Percentiles rank a stretch among this genome's conserved stretches.
These are phyloP conservation scores for Fusarium sp. DNA, from an alignment of 2,329 filamentous ascomycete genomes.

Conservation along the genomic window DNA sequence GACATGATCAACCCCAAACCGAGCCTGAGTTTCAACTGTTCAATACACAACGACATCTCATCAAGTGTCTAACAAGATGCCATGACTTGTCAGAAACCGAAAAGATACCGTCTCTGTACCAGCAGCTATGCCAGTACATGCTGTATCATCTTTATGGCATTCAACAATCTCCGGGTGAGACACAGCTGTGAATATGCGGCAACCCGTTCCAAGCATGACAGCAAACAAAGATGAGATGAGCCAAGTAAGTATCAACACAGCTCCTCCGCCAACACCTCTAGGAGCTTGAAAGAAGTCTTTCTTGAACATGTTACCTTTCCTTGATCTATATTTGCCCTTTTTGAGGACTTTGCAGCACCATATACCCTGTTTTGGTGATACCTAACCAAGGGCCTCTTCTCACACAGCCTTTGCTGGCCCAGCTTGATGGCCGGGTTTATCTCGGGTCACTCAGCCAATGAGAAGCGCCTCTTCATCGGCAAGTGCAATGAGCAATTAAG, in stretches of 20 bases:
- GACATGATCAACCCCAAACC: conserved; percentile 39
- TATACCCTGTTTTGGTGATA: conserved; percentile 14
- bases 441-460: conserved; percentile 35
- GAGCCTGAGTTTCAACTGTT: conserved; percentile 42
- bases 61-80: conserved; percentile 25
- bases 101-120: conserved; percentile 13
- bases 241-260: conserved; percentile 35
- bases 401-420: conserved; percentile 35
- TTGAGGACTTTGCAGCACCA: neutral
- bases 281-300: conserved; percentile 40
- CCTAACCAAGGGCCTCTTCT: conserved; percentile 12
- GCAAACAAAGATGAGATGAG: conserved; percentile 28
- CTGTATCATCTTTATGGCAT: conserved; percentile 6
- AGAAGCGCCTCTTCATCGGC: neutral
- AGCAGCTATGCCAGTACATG: neutral
- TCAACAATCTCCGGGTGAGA: conserved; percentile 1
- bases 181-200: conserved; percentile 27
- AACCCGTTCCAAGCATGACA: conserved; percentile 29
- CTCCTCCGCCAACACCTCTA: conserved; percentile 15
- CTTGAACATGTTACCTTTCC: neutral
- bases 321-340: neutral
- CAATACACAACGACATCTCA: conserved; percentile 37
- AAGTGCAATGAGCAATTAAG: neutral
- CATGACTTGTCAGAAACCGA: conserved; percentile 25
- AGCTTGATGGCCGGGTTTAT: conserved; percentile 41